Conservation (phyloP, 805 yeast genomes). For the Starmerella khaoyaiensis region DNA sequence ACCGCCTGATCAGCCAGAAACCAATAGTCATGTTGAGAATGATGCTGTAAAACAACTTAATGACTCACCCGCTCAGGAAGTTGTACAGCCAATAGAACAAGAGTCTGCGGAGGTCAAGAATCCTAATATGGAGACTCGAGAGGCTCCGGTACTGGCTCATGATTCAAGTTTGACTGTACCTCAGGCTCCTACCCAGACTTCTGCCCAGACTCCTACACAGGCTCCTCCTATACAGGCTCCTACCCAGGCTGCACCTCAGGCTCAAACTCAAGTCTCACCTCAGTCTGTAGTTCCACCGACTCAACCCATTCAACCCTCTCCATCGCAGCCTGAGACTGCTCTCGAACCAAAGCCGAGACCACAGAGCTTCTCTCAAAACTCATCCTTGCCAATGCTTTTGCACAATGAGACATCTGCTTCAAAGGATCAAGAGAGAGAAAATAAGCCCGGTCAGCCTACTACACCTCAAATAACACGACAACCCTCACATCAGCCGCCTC, state of each 20-base stretch:
- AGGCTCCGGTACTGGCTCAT: too few species aligned
- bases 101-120: conserved; percentile 4
- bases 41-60: too few species aligned
- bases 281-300: conserved; percentile 1
- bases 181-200: too few species aligned
- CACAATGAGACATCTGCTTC: background rate
- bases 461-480: conserved; percentile 8
- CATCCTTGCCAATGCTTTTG: conserved; percentile 1
- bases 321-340: background rate
- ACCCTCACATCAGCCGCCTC: conserved; percentile 4
- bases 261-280: conserved; percentile 4
- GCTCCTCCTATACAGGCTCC: too few species aligned
- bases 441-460: conserved; percentile 16
- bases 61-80: too few species aligned
- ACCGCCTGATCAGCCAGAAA: too few species aligned
- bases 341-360: conserved; percentile 1
- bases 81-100: too few species aligned
- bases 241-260: too few species aligned
- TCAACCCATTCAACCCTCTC: conserved; percentile 4
- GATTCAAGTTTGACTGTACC: too few species aligned
- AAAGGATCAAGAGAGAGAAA: background rate
- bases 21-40: too few species aligned
- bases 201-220: too few species aligned
- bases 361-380: background rate
- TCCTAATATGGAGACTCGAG: conserved; percentile 14